Percentiles rank a stretch among this genome's conserved stretches.
Conservation (phyloP, 208 protist genomes). For the Leishmania lainsoni region DNA sequence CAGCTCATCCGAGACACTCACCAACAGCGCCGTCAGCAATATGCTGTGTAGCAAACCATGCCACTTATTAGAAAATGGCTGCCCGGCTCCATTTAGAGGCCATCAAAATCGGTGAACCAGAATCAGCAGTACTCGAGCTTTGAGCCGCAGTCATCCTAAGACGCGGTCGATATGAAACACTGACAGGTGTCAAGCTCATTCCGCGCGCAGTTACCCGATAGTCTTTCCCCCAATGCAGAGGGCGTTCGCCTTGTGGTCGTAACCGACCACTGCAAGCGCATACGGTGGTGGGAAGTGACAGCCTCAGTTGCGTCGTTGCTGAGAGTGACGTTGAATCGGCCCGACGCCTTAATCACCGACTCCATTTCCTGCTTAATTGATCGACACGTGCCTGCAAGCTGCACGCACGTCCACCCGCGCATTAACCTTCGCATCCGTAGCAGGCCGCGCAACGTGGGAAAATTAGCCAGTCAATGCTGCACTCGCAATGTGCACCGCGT, state of each 20-base stretch:
- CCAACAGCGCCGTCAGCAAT: background rate
- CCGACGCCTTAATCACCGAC: no score
- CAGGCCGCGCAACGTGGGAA: no score
- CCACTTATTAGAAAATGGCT: background rate
- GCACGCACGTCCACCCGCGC: no score
- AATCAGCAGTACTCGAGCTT: background rate
- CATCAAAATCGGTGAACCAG: background rate
- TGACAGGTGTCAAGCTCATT: background rate
- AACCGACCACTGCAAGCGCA: background rate
- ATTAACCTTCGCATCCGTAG: no score
- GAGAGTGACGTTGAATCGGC: no score
- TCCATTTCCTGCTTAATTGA: no score
- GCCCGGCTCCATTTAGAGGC: background rate
- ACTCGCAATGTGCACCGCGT: no score
- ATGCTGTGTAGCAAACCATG: background rate
- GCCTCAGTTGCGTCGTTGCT: no score
- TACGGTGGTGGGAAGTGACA: background rate
- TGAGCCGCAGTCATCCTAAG: background rate
- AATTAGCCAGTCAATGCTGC: no score
- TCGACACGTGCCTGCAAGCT: no score
- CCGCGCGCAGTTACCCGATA: background rate
- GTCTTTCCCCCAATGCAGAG: background rate
- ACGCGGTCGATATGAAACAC: background rate
- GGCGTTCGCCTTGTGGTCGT: background rate
- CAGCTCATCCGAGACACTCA: background rate